phyloP scores from a whole-genome alignment of 164 flowering plant genomes.

The Amborella trichopoda region DNA sequence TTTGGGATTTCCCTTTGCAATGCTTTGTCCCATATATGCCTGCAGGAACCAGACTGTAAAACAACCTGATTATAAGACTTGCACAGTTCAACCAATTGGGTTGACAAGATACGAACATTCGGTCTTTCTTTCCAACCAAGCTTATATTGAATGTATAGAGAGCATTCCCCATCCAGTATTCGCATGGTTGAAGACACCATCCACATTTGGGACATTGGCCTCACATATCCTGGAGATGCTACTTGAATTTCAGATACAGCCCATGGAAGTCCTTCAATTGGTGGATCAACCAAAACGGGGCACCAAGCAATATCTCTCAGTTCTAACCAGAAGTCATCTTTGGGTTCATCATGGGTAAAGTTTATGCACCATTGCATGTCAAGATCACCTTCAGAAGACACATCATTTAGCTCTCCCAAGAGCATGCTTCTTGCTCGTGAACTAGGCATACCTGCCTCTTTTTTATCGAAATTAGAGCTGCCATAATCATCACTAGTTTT shows the following conservation, averaged over 20 bases:
- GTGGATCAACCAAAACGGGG: slow-evolving; percentile 59
- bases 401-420: slow-evolving; percentile 6
- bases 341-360: slow-evolving; percentile 26
- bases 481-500: slow-evolving; percentile 3
- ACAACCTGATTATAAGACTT: slow-evolving; percentile 37
- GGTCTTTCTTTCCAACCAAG: slow-evolving; percentile 79
- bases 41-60: slow-evolving; percentile 18
- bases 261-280: slow-evolving; percentile 78
- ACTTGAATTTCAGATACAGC: slow-evolving; percentile 27
- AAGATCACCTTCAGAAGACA: slow-evolving; percentile 12
- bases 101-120: slow-evolving; percentile 26
- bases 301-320: slow-evolving; percentile 73
- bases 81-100: slow-evolving; percentile 59
- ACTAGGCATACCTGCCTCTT: not conserved
- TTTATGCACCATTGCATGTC: slow-evolving; percentile 25
- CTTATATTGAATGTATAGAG: slow-evolving; percentile 35
- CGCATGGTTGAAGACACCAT: slow-evolving; percentile 59
- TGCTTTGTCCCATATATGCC: slow-evolving; percentile 29
- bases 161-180: slow-evolving; percentile 71
- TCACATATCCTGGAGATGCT: slow-evolving; percentile 50
- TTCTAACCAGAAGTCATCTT: slow-evolving; percentile 72
- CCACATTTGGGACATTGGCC: slow-evolving; percentile 87
- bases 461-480: slow-evolving; percentile 5
- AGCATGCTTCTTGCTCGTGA: not conserved
- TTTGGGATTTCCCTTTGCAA: slow-evolving; percentile 43